Evolutionary conservation across 257 asterid species (phyloP), one percentile per base, ranked within the genome.

Genomic region (Lantana camara): DNA sequence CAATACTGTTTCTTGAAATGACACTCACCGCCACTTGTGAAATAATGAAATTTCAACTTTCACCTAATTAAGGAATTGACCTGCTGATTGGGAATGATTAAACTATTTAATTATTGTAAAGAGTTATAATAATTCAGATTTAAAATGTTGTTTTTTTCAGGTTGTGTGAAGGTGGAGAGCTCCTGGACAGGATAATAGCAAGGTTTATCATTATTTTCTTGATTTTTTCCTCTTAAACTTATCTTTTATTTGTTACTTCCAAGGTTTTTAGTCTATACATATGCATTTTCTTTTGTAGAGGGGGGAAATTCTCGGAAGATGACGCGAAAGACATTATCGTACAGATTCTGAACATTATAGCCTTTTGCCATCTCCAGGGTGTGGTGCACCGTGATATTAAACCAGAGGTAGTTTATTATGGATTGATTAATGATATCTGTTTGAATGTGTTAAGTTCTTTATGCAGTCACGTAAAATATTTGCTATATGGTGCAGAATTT

Each of bases 121-220:
- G 23, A 6, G 21, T 41, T 15, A 24, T 16, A 10, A 38, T 67
- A 27, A 57, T 32, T n/a, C n/a, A 56, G 20, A 63, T 13, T 8
- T 2, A 27, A 27, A 27, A 27, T 27, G 2, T 5, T 35, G 11
- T 35, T 5, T 38, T 70, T 68, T 41, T n/a, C 83, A 87, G 93
- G 80, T 68, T 87, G 79, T 87, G 93, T 67, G 78, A 84, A 79
- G 95, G 95, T 37, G 95, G 89, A 70, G 95, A 79, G 73, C 93
- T 87, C 40, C 79, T 87, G 7, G 95, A 87, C 68, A 76, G 83
- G 67, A 85, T 85, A 54, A 80, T 87, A 21, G 64, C 77, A 63
- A 81, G 95, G 95, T 87, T 83, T 67, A 41, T 38, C 52, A 48
- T 35, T 35, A 3, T 7, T 35, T 35, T 35, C 9, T 9, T 35